Percentiles rank a stretch among this genome's conserved stretches.
These are phyloP conservation scores for Pyrenochaeta sp. DNA, from an alignment of 2,329 filamentous ascomycete species.

Conservation along the genomic window DNA sequence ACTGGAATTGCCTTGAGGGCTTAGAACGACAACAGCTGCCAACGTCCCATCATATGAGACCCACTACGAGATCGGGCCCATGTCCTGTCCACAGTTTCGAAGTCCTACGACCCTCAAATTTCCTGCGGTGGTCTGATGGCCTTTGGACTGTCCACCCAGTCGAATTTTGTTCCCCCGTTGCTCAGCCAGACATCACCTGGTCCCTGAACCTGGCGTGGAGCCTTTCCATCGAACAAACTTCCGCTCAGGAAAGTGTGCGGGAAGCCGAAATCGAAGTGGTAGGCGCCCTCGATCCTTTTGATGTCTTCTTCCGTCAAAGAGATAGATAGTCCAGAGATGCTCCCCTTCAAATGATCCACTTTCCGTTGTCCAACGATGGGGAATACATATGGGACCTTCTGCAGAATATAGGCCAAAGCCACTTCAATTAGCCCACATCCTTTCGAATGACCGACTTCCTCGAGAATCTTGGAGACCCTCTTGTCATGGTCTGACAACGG, in stretches of 20 bases:
- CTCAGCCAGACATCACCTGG: slow-evolving; percentile 23
- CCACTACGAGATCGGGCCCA: no score
- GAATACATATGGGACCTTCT: slow-evolving; percentile 75
- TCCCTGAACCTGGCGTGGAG: slow-evolving; percentile 15
- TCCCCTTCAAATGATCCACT: slow-evolving; percentile 71
- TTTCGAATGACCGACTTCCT: slow-evolving; percentile 65
- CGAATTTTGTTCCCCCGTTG: slow-evolving; percentile 19
- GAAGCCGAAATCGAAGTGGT: slow-evolving; percentile 71
- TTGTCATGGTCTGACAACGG: slow-evolving; percentile 55
- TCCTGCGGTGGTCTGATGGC: slow-evolving; percentile 27
- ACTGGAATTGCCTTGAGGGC: no score
- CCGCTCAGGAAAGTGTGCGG: slow-evolving; percentile 52
- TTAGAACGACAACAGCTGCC: no score
- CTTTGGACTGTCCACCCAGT: slow-evolving; percentile 23
- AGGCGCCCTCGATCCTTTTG: slow-evolving; percentile 68
- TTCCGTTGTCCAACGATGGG: slow-evolving; percentile 76
- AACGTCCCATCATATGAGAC: no score
- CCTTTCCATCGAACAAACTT: slow-evolving; percentile 5
- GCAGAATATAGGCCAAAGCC: slow-evolving; percentile 76
- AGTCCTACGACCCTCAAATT: no score
- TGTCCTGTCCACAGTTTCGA: no score
- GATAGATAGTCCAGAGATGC: slow-evolving; percentile 72
- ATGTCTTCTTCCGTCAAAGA: slow-evolving; percentile 68
- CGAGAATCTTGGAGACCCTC: slow-evolving; percentile 64
- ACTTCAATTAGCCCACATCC: slow-evolving; percentile 64